These are phyloP conservation scores for Lactarius evosmus DNA, from an alignment of 768 basidiomycete species.

Conservation along the genomic window DNA sequence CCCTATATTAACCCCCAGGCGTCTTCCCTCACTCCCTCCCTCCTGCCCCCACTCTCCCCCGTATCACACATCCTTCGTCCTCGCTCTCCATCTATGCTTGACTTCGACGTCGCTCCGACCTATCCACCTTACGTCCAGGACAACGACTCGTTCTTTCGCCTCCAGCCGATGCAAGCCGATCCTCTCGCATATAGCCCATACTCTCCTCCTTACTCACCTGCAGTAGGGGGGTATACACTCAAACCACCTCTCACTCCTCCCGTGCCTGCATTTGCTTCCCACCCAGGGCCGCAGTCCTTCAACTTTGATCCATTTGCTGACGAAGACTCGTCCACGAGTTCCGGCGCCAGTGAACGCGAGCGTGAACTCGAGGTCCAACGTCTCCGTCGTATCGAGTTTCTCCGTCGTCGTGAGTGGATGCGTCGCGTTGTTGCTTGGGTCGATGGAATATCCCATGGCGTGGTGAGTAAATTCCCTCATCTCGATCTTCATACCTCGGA, in stretches of 20 bases:
- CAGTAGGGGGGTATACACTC: background rate
- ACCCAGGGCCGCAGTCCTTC: constrained; percentile 18
- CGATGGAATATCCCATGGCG: constrained; percentile 21
- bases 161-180: constrained; percentile 16
- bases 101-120: constrained; percentile 13
- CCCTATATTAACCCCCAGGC: constrained; percentile 22
- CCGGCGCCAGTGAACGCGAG: constrained; percentile 15
- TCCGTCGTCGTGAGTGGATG: constrained; percentile 28
- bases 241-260: constrained; percentile 2
- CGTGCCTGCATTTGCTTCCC: background rate
- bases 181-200: constrained; percentile 13
- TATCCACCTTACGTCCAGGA: constrained; percentile 14
- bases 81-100: constrained; percentile 16
- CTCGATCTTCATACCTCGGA: background rate
- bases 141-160: constrained; percentile 7
- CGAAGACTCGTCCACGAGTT: constrained; percentile 24
- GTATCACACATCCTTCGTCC: background rate
- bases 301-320: constrained; percentile 29
- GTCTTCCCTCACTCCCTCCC: constrained; percentile 2
- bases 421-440: constrained; percentile 29
- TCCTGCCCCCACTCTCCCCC: background rate
- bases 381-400: constrained; percentile 24
- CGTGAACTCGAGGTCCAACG: constrained; percentile 23
- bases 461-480: constrained; percentile 17
- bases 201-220: constrained; percentile 3